Percentiles rank a stretch among this genome's conserved stretches.
Conservation (phyloP, 1,139 yeast species). For the Pichiaceae sp. region DNA sequence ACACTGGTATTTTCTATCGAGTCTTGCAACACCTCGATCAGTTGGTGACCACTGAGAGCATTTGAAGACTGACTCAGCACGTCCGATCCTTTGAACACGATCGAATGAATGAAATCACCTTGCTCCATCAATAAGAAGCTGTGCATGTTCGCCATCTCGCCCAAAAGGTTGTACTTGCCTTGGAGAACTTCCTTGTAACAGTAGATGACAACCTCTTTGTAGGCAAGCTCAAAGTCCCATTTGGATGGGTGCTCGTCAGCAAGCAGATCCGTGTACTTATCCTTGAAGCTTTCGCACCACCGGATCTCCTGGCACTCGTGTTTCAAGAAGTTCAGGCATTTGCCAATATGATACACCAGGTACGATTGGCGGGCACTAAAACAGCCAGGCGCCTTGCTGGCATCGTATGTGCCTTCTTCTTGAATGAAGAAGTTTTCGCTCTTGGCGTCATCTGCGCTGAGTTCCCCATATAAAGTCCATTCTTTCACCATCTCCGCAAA, state of each 20-base stretch:
- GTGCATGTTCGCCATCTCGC: conserved; percentile 57
- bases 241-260: background rate
- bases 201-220: conserved; percentile 47
- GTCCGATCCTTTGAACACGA: conserved; percentile 49
- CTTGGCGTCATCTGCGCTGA: conserved; percentile 35
- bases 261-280: conserved; percentile 15
- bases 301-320: conserved; percentile 53
- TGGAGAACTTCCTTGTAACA: conserved; percentile 41
- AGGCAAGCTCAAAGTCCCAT: conserved; percentile 39
- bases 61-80: conserved; percentile 55
- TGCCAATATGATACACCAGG: conserved; percentile 69
- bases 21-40: conserved; percentile 57
- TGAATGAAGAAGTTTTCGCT: conserved; percentile 53
- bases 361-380: conserved; percentile 38
- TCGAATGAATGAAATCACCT: conserved; percentile 68
- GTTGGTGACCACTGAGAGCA: conserved; percentile 54
- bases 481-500: conserved; percentile 52
- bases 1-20: conserved; percentile 62
- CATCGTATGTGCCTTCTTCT: conserved; percentile 7
- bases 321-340: conserved; percentile 61
- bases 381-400: conserved; percentile 51
- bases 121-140: conserved; percentile 62
- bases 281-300: conserved; percentile 43
- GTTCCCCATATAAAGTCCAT: conserved; percentile 68
- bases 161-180: conserved; percentile 38